Percentiles rank a stretch among this genome's conserved stretches.
These are phyloP conservation scores for Fusarium abutilonis DNA, from an alignment of 2,329 filamentous ascomycete species.

Conservation along the genomic window DNA sequence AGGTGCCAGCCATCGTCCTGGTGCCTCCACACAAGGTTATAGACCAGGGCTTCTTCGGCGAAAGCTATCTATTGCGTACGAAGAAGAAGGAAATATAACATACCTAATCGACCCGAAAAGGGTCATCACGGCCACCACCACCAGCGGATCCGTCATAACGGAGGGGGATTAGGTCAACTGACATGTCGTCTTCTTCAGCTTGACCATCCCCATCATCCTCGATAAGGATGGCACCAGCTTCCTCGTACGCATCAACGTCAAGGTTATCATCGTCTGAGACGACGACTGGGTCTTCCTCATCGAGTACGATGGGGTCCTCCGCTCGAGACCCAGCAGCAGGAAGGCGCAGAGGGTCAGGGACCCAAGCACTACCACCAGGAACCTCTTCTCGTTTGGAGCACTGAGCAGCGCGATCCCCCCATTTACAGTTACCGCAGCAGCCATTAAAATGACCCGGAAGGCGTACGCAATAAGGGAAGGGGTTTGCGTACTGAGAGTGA, in stretches of 20 bases:
- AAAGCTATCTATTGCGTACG: too few species aligned
- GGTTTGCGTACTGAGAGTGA: background rate
- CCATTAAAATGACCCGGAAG: background rate
- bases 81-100: too few species aligned
- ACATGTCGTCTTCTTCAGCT: background rate
- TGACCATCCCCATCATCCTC: background rate
- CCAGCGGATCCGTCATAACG: background rate
- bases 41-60: background rate
- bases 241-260: too few species aligned
- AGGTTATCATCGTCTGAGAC: background rate
- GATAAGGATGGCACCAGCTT: background rate
- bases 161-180: background rate
- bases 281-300: background rate
- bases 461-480: background rate
- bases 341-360: background rate
- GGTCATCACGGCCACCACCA: background rate
- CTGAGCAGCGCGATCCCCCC: background rate
- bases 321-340: background rate
- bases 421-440: background rate
- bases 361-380: background rate
- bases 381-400: background rate
- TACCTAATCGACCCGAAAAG: background rate
- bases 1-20: background rate
- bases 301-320: background rate
- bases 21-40: constrained; percentile 1